Percentiles rank a stretch among this genome's conserved stretches.
Conservation (phyloP, 78 protist genomes). For the Planoprotostelium fungivorum region DNA sequence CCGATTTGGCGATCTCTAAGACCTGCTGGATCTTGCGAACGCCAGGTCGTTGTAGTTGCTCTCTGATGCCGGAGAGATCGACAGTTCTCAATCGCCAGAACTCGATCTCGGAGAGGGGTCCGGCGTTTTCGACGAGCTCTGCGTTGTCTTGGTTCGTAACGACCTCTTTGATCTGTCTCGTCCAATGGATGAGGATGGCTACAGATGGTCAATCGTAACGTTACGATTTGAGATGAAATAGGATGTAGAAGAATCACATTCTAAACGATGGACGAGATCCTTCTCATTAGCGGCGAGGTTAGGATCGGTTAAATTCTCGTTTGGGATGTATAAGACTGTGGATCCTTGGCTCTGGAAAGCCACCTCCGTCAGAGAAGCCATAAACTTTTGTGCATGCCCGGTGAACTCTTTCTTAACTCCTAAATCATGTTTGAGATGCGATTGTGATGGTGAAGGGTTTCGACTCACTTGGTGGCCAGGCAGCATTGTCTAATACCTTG, state of each 20-base stretch:
- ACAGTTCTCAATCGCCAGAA: slow-evolving; percentile 60
- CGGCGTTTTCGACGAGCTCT: slow-evolving; percentile 23
- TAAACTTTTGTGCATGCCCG: slow-evolving; percentile 66
- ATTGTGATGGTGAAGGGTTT: too few species aligned
- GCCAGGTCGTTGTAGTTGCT: slow-evolving; percentile 57
- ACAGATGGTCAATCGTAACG: neutral
- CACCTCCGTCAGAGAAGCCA: slow-evolving; percentile 80
- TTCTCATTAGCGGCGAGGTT: slow-evolving; percentile 24
- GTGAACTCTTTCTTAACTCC: slow-evolving; percentile 61
- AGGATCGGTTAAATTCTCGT: slow-evolving; percentile 4
- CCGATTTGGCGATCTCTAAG: slow-evolving; percentile 50
- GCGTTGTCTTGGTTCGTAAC: slow-evolving; percentile 30
- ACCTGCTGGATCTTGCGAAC: slow-evolving; percentile 48
- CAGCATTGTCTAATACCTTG: neutral
- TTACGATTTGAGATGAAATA: neutral
- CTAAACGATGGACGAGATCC: slow-evolving; percentile 75
- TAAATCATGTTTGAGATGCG: neutral
- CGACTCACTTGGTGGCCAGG: neutral
- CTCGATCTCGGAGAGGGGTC: slow-evolving; percentile 79
- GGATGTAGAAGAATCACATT: neutral
- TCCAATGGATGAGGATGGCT: slow-evolving; percentile 84
- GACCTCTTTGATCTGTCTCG: slow-evolving; percentile 75
- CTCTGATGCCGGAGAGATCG: slow-evolving; percentile 52
- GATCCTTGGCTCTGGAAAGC: slow-evolving; percentile 27
- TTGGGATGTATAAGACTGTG: slow-evolving; percentile 85